Evolutionary conservation across 163 green algal genomes (phyloP), one percentile per base, ranked within the genome.

Genomic region (Scenedesmus sp.): DNA sequence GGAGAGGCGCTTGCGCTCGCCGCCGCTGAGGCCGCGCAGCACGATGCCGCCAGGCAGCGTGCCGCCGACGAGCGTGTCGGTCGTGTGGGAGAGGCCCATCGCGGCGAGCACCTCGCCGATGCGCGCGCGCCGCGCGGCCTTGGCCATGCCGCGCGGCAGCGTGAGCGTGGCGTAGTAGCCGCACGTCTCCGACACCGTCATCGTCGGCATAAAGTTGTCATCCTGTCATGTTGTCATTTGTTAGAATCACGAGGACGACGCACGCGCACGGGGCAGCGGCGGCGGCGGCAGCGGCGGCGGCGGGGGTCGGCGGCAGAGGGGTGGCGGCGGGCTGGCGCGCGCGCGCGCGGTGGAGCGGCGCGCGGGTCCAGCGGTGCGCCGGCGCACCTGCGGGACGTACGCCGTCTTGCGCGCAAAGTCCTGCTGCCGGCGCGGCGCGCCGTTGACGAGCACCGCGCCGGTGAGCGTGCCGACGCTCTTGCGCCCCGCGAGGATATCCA

Each of bases 1-100:
- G 28, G 67, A 96, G 39, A 98, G 88, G 22, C 94, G 87, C 87
- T 97, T 97, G 67, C 91, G 91, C 86, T 98, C 94, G 9, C 95
- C 95, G 26, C 91, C 91, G 13, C 44, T 79, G 31, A 92, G 77
- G 1, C 84, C 84, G 7, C 84, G 60, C 53, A 89, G 65, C 18
- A 60, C 63, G 45, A 86, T 50, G 14, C 84, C 84, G 20, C 84
- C 84, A 9, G 80, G 80, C 51, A 89, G 67, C 0, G 50, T 58
- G 28, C 84, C 84, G 22, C 84, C 84, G 20, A 89, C 89, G 70
- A 88, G 56, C 24, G 82, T 90, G 50, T 85, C 33, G 15, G 54
- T 28, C 4, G 75, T 77, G 50, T 84, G 70, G 2, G 24, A 57
- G 4, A 91, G 81, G 7, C 86, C 86, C 65, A 91, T 67, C 10